Evolutionary conservation across 208 protist genomes (phyloP), one percentile per base, ranked within the genome.

Genomic region (Acanthamoeba royreba): DNA sequence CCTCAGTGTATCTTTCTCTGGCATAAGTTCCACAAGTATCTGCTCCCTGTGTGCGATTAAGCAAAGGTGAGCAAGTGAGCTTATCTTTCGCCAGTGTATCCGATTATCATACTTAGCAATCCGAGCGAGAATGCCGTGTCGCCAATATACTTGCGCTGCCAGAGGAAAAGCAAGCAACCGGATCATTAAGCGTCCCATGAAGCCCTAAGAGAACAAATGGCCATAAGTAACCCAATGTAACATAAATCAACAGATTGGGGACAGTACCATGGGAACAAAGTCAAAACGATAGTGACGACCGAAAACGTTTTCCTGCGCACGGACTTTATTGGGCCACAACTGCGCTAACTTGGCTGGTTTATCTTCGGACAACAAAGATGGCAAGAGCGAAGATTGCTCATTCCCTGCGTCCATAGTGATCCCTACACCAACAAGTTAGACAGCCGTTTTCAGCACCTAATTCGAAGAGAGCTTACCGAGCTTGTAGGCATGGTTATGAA

Each of bases 111-210:
- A 85, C 74, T 22, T 8, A 22, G 40, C 87, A 9, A 79, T 74
- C 3, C n/a, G 52, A 5, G 40, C 87, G 13, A 92, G 87, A 35
- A 92, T 47, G 45, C 88, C 88, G 31, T 35, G 2, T 25, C 63
- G 53, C 88, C 88, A 93, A 2, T 83, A 81, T 2, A 83, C 7
- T 1, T 53, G 42, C 0, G 88, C 88, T 7, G 58, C 46, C 15
- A 93, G 38, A 1, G 53, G 53, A 46, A 93, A 93, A 9, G 61
- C 88, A 42, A 93, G 88, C 11, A 93, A 33, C 3, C 88, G 88
- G 31, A 93, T 81, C 0, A 93, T 93, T 19, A 93, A 45, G 0
- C 88, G 88, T 1, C 49, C 45, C 33, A 91, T 52, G 85, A 91
- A 91, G 19, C 85, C 83, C 85, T 90, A 58, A 13, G 11, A 66